A percentile compares a stretch with the other conserved stretches of the same genome.
Conservation (phyloP, 2,329 filamentous ascomycete genomes). For the Aureobasidium sp. region DNA sequence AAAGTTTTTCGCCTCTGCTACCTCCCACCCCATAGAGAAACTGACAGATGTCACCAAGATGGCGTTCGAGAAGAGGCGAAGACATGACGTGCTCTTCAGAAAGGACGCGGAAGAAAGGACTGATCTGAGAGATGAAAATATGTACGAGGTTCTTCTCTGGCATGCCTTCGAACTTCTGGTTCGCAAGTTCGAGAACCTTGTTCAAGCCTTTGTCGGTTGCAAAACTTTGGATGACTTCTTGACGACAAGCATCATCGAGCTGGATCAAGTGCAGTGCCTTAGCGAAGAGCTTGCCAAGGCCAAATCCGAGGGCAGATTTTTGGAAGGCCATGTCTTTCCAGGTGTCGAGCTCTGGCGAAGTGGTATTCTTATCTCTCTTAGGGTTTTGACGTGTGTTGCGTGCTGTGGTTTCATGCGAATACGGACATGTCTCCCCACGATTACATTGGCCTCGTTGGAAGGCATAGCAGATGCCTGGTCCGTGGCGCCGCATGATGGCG, state of each 20-base stretch:
- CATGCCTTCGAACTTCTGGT: background rate
- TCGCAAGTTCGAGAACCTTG: slow-evolving; percentile 20
- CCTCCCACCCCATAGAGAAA: slow-evolving; percentile 38
- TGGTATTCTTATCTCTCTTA: background rate
- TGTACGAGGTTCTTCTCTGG: background rate
- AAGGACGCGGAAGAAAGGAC: slow-evolving; percentile 38
- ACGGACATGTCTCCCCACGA: background rate
- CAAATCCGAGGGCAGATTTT: background rate
- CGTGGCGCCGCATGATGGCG: background rate
- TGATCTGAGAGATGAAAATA: slow-evolving; percentile 24
- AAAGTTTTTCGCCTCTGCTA: slow-evolving; percentile 30
- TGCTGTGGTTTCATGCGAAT: background rate
- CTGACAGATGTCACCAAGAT: slow-evolving; percentile 39
- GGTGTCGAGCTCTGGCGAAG: background rate
- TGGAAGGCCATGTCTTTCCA: background rate
- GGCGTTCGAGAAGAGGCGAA: slow-evolving; percentile 36
- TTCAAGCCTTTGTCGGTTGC: slow-evolving; percentile 20
- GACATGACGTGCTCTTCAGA: slow-evolving; percentile 35
- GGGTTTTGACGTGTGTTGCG: background rate
- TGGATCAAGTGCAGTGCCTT: slow-evolving; percentile 20
- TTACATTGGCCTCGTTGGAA: background rate
- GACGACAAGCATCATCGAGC: slow-evolving; percentile 17
- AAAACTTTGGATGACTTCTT: slow-evolving; percentile 22
- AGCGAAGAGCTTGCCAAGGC: slow-evolving; percentile 18
- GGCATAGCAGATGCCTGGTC: background rate